Percentiles rank a stretch among this genome's conserved stretches.
Conservation (phyloP, 2,329 filamentous ascomycete genomes). For the Colletotrichum liriopes region DNA sequence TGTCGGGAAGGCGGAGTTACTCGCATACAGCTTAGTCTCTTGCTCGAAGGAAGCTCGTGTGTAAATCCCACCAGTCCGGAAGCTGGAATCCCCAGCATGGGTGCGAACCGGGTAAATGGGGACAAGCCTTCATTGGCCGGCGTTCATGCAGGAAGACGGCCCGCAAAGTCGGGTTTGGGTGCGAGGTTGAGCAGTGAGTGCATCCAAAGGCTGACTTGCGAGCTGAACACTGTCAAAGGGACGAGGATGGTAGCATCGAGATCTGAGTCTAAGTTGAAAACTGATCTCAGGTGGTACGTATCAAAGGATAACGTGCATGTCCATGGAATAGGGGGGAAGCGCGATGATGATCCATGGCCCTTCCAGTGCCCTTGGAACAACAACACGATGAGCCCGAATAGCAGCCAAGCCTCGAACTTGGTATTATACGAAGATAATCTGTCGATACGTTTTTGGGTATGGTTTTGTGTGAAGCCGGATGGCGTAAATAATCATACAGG, state of each 20-base stretch:
- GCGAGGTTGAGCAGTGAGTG: background rate
- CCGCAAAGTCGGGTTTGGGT: background rate
- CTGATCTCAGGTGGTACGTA: background rate
- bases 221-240: background rate
- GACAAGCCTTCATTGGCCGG: background rate
- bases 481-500: background rate
- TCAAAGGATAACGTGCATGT: background rate
- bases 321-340: background rate
- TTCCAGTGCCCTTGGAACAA: background rate
- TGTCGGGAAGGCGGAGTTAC: background rate
- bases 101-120: slow-evolving; percentile 2
- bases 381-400: background rate
- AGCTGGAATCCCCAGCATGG: background rate
- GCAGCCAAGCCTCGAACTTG: background rate
- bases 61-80: slow-evolving; percentile 5
- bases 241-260: background rate
- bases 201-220: background rate
- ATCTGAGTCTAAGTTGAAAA: background rate
- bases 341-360: no score
- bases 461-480: background rate
- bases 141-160: slow-evolving; percentile 20
- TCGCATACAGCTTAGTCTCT: background rate
- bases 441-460: background rate
- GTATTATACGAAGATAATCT: background rate
- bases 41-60: slow-evolving; percentile 1